Percentiles rank a stretch among this genome's conserved stretches.
Evolutionary conservation across 2,329 filamentous ascomycete species (phyloP).

Genomic region (Cryphonectria japonica): DNA sequence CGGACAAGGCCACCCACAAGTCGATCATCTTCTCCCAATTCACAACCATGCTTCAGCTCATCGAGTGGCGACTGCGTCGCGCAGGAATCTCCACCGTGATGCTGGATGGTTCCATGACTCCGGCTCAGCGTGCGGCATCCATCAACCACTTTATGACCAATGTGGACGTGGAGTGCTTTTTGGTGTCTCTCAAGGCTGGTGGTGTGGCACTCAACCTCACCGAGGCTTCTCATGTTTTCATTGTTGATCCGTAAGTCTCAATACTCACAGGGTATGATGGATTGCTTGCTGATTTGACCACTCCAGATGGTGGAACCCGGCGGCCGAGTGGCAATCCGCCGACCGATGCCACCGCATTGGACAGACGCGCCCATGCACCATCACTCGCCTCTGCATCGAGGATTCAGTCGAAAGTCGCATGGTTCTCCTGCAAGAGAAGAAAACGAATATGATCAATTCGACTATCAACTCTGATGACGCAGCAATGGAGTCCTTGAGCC

Average conservation of each 20-base stretch:
- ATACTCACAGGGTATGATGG: neutral
- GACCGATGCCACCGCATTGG: slow-evolving; percentile 95
- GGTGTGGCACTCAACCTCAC: slow-evolving; percentile 95
- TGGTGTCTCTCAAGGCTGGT: slow-evolving; percentile 94
- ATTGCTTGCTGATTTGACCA: slow-evolving; percentile 17
- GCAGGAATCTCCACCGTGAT: slow-evolving; percentile 99
- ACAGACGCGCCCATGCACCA: slow-evolving; percentile 89
- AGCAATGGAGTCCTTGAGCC: slow-evolving; percentile 87
- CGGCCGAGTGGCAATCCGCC: slow-evolving; percentile 98
- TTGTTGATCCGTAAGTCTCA: slow-evolving; percentile 83
- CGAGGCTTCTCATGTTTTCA: slow-evolving; percentile 92
- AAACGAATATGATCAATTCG: slow-evolving; percentile 95
- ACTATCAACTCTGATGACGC: slow-evolving; percentile 93
- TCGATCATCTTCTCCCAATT: slow-evolving; percentile 98
- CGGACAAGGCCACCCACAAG: slow-evolving; percentile 91
- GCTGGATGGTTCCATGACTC: slow-evolving; percentile 97
- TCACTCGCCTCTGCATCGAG: slow-evolving; percentile 93
- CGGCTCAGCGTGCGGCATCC: slow-evolving; percentile 86
- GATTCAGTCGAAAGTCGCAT: slow-evolving; percentile 96
- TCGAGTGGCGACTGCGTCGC: slow-evolving; percentile 93
- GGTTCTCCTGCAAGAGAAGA: slow-evolving; percentile 96
- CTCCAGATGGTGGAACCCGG: slow-evolving; percentile 95
- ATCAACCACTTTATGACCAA: slow-evolving; percentile 98
- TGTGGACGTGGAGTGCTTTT: slow-evolving; percentile 89
- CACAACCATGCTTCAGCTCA: slow-evolving; percentile 94